A percentile compares a stretch with the other conserved stretches of the same genome.
Evolutionary conservation across 129 eudicot species (phyloP).

Genomic region (Lactuca sativa): DNA sequence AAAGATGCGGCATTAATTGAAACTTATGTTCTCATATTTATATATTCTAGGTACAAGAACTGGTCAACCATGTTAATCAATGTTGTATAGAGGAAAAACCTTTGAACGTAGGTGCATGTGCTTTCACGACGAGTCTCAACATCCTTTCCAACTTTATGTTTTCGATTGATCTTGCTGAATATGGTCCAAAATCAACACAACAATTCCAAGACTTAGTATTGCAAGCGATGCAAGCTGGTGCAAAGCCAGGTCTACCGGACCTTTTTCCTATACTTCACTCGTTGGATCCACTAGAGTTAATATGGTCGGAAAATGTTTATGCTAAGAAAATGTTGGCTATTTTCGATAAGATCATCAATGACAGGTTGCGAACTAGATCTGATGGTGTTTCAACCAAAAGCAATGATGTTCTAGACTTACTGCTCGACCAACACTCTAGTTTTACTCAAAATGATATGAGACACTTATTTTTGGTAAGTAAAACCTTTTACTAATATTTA

Average conservation of each 20-base stretch:
- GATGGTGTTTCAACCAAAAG: not conserved
- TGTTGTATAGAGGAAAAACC: constrained; percentile 10
- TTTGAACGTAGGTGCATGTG: constrained; percentile 9
- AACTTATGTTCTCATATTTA: not conserved
- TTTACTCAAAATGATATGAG: not conserved
- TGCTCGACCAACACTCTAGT: constrained; percentile 19
- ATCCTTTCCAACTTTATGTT: not conserved
- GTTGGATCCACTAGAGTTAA: too few species aligned
- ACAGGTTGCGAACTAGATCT: constrained; percentile 12
- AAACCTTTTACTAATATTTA: too few species aligned
- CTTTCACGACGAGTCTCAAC: constrained; percentile 25
- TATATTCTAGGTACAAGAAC: constrained; percentile 18
- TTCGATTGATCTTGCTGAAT: too few species aligned
- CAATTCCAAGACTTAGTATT: too few species aligned
- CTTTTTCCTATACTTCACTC: too few species aligned
- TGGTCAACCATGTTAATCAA: not conserved
- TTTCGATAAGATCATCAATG: constrained; percentile 15
- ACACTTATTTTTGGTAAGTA: too few species aligned
- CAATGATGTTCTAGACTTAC: constrained; percentile 23
- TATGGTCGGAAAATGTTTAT: too few species aligned
- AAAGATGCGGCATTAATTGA: too few species aligned
- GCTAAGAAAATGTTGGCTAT: too few species aligned
- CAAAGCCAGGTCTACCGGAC: too few species aligned
- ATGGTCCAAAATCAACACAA: too few species aligned
- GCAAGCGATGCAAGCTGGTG: too few species aligned